Conservation (phyloP, 164 flowering plant species). For the Vitis rupestris region DNA sequence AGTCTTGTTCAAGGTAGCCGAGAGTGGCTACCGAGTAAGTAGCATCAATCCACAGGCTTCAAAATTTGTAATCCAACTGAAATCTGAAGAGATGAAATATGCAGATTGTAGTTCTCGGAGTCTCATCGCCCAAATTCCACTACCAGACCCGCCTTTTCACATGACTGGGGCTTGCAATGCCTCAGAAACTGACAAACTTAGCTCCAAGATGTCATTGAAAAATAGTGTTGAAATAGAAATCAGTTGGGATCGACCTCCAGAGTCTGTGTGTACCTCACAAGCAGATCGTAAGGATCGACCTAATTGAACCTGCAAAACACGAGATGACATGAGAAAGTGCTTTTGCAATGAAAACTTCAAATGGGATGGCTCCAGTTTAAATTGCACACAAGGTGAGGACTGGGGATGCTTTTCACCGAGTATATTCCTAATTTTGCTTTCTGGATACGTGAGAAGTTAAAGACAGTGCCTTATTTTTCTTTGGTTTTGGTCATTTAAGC, state of each 20-base stretch:
- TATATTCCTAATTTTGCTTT: background rate
- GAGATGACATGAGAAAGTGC: conserved; percentile 6
- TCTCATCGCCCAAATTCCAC: background rate
- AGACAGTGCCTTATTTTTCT: background rate
- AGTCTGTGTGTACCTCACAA: conserved; percentile 9
- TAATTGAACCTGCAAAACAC: conserved; percentile 12
- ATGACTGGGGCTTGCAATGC: no score
- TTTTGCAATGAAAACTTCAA: conserved; percentile 8
- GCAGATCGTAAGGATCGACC: conserved; percentile 7
- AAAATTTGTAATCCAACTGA: conserved; percentile 11
- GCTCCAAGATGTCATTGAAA: background rate
- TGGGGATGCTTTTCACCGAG: background rate
- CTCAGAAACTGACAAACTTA: no score
- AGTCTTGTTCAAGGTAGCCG: conserved; percentile 6
- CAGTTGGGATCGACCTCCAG: conserved; percentile 12
- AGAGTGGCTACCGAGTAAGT: conserved; percentile 3
- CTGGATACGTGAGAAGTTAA: background rate
- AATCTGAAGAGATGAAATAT: background rate
- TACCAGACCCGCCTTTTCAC: background rate
- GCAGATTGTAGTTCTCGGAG: background rate
- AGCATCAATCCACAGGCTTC: background rate
- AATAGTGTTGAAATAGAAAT: background rate
- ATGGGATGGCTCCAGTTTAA: conserved; percentile 7
- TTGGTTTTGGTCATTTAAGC: background rate
- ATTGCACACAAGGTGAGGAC: conserved; percentile 5